These are phyloP conservation scores for Salix exigua DNA, from an alignment of 345 rosid species.

Conservation along the genomic window DNA sequence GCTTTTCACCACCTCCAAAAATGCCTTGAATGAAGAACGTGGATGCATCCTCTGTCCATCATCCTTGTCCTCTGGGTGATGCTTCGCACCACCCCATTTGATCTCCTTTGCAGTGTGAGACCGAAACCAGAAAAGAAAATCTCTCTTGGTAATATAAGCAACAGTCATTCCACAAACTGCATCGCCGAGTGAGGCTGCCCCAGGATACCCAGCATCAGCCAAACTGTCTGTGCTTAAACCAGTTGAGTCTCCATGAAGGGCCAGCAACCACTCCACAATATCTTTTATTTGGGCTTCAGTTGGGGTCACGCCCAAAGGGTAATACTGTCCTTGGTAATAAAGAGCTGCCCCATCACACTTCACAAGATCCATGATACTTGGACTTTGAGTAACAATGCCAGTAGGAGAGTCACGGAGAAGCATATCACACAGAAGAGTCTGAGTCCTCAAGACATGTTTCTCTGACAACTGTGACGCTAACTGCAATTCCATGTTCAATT, in stretches of 20 bases:
- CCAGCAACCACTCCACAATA: constrained; percentile 82
- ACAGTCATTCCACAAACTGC: constrained; percentile 99
- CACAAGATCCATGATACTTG: constrained; percentile 92
- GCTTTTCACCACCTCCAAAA: constrained; percentile 95
- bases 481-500: constrained; percentile 95
- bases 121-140: constrained; percentile 95
- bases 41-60: constrained; percentile 98
- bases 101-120: constrained; percentile 95
- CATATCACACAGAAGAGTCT: constrained; percentile 93
- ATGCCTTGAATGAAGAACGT: constrained; percentile 93
- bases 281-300: constrained; percentile 77
- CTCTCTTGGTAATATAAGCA: constrained; percentile 75
- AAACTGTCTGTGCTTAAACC: constrained; percentile 94
- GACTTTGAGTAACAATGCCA: constrained; percentile 90
- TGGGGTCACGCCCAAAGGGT: constrained; percentile 79
- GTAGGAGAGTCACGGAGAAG: constrained; percentile 95
- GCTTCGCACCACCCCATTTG: constrained; percentile 99
- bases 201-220: constrained; percentile 88
- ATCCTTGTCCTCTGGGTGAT: constrained; percentile 94
- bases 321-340: constrained; percentile 70
- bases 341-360: constrained; percentile 98
- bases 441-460: constrained; percentile 86
- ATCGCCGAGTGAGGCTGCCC: constrained; percentile 81
- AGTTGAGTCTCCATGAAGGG: constrained; percentile 81
- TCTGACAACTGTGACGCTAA: constrained; percentile 81